Evolutionary conservation across 2,329 filamentous ascomycete species (phyloP).

Genomic region (Microdochium bolleyi): DNA sequence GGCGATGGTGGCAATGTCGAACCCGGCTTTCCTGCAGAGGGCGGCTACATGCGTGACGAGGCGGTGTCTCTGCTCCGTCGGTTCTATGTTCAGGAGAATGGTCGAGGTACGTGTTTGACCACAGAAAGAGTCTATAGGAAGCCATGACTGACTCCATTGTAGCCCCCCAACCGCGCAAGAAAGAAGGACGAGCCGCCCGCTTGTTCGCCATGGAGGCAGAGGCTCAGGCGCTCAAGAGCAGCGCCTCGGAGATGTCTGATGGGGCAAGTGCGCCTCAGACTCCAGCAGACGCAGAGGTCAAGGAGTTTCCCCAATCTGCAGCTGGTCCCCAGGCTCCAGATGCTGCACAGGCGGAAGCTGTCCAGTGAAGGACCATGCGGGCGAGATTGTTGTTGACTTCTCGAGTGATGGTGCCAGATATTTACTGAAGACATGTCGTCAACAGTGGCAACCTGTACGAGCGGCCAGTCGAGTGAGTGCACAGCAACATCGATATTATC

Average conservation of each 20-base stretch:
- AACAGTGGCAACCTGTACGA: too few relatives aligned
- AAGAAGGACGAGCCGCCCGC: slow-evolving; percentile 24
- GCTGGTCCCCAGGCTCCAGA: background rate
- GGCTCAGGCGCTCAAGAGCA: slow-evolving; percentile 6
- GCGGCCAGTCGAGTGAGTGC: too few relatives aligned
- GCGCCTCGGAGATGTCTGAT: slow-evolving; percentile 16
- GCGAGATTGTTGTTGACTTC: too few relatives aligned
- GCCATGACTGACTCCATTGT: slow-evolving; percentile 7
- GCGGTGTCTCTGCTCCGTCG: slow-evolving; percentile 86
- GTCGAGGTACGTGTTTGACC: slow-evolving; percentile 54
- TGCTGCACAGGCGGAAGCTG: background rate
- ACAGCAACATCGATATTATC: too few relatives aligned
- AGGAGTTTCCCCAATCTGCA: background rate
- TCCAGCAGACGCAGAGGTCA: slow-evolving; percentile 9
- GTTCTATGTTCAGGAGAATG: slow-evolving; percentile 98
- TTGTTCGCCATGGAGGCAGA: slow-evolving; percentile 20
- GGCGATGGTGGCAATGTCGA: slow-evolving; percentile 65
- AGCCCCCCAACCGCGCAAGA: slow-evolving; percentile 26
- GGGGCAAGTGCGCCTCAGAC: slow-evolving; percentile 11
- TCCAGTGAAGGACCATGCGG: background rate
- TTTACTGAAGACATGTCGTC: too few relatives aligned
- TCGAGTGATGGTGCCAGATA: too few relatives aligned
- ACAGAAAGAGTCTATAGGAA: background rate
- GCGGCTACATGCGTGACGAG: slow-evolving; percentile 83
- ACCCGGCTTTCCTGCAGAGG: slow-evolving; percentile 71